Percentiles rank a stretch among this genome's conserved stretches.
phyloP scores from a whole-genome alignment of 2,329 filamentous ascomycete genomes.

The Sphaceloma murrayae region DNA sequence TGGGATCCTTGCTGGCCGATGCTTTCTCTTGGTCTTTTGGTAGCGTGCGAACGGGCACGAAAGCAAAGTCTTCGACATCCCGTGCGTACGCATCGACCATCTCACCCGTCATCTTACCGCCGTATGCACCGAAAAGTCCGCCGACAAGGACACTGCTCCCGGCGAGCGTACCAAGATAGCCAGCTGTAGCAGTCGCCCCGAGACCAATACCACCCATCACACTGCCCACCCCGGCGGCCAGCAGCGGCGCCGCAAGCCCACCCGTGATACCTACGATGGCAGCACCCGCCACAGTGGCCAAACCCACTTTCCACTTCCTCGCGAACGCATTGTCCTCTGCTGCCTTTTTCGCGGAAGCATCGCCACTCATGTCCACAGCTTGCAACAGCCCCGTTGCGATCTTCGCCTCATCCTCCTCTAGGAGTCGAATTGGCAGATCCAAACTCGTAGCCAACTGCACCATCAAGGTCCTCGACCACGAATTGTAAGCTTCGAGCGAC shows the following conservation, averaged over 20 bases:
- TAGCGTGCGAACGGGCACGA: slow-evolving; percentile 62
- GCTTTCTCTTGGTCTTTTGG: too few relatives aligned
- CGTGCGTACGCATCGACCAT: slow-evolving; percentile 82
- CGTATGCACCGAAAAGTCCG: slow-evolving; percentile 84
- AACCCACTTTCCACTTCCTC: slow-evolving; percentile 69
- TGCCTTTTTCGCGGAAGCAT: slow-evolving; percentile 65
- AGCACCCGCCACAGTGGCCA: slow-evolving; percentile 80
- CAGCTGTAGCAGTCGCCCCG: slow-evolving; percentile 62
- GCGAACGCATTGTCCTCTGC: slow-evolving; percentile 55
- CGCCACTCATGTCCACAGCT: slow-evolving; percentile 68
- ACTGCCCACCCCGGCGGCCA: slow-evolving; percentile 68
- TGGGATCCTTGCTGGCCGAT: slow-evolving; percentile 46
- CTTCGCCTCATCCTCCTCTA: slow-evolving; percentile 47
- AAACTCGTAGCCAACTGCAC: slow-evolving; percentile 29
- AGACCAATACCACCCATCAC: slow-evolving; percentile 70
- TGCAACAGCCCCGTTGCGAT: slow-evolving; percentile 66
- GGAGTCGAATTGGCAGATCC: slow-evolving; percentile 25
- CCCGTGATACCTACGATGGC: slow-evolving; percentile 76
- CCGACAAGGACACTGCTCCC: slow-evolving; percentile 73
- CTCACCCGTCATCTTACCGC: slow-evolving; percentile 68
- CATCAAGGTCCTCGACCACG: slow-evolving; percentile 30
- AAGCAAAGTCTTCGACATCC: slow-evolving; percentile 81
- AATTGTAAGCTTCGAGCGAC: slow-evolving; percentile 32
- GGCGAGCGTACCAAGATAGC: slow-evolving; percentile 68
- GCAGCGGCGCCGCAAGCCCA: slow-evolving; percentile 65